phyloP scores from a whole-genome alignment of 306 rosid species.

The Begonia loranthoides region DNA sequence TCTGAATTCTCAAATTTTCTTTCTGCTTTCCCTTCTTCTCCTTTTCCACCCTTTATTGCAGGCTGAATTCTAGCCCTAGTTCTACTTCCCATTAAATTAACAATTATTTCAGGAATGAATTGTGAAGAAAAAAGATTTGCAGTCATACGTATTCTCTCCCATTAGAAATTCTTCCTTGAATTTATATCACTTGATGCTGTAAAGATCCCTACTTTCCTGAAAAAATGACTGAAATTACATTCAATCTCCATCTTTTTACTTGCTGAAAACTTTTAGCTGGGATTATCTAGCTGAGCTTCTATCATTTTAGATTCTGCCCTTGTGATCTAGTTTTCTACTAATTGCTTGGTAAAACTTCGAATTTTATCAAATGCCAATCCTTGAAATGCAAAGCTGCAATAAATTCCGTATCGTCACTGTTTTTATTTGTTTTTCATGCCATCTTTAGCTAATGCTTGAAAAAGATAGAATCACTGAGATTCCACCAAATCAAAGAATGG shows the following conservation, averaged over 20 bases:
- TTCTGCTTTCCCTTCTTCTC: no score
- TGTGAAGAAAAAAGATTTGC: background rate
- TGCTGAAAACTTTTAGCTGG: background rate
- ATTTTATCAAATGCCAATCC: background rate
- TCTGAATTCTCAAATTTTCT: no score
- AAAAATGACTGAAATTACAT: no score
- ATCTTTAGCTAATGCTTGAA: conserved; percentile 57
- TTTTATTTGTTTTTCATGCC: background rate
- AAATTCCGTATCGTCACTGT: background rate
- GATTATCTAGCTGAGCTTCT: no score
- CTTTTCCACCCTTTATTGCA: conserved; percentile 10
- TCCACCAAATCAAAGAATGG: conserved; percentile 68
- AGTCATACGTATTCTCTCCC: no score
- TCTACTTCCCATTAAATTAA: background rate
- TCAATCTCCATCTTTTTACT: background rate
- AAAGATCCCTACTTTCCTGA: no score
- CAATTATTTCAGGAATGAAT: background rate
- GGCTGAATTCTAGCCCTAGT: background rate
- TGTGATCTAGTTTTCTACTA: background rate
- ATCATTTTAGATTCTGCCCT: no score
- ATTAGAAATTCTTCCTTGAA: no score
- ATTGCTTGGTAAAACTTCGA: background rate
- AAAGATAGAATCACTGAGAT: conserved; percentile 42
- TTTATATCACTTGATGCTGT: no score
- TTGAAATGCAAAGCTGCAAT: background rate